phyloP scores from a whole-genome alignment of 2,329 filamentous ascomycete species.

The Colletotrichum incanum region DNA sequence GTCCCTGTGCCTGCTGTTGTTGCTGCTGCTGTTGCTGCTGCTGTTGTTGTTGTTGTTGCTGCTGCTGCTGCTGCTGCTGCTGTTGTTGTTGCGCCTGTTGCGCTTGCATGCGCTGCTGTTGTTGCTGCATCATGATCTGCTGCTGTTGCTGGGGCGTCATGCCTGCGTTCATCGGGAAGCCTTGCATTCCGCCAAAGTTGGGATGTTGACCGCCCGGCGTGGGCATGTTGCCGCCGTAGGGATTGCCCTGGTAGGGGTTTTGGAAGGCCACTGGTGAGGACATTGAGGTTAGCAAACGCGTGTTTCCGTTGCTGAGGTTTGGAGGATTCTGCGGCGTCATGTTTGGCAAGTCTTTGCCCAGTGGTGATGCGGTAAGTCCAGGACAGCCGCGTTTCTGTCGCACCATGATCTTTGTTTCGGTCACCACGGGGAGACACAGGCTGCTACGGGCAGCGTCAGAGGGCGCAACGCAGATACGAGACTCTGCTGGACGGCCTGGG shows the following conservation, averaged over 20 bases:
- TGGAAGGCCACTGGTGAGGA: constrained; percentile 68
- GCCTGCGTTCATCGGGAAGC: constrained; percentile 70
- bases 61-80: constrained; percentile 48
- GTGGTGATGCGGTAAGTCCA: constrained; percentile 1
- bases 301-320: constrained; percentile 41
- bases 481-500: constrained; percentile 9
- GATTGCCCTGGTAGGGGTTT: constrained; percentile 70
- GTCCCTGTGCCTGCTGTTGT: constrained; percentile 56
- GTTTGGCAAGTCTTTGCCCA: background rate
- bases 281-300: constrained; percentile 51
- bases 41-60: constrained; percentile 51
- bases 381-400: constrained; percentile 5
- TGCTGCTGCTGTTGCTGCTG: constrained; percentile 55
- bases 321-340: constrained; percentile 32
- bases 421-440: constrained; percentile 11
- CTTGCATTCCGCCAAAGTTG: constrained; percentile 66
- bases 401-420: constrained; percentile 8
- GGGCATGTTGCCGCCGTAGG: constrained; percentile 69
- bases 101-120: constrained; percentile 47
- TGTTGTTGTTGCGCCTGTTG: constrained; percentile 50
- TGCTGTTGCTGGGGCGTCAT: constrained; percentile 59
- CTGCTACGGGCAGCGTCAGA: constrained; percentile 24
- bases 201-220: constrained; percentile 65
- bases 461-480: constrained; percentile 30
- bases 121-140: constrained; percentile 49